Evolutionary conservation across 495 filamentous ascomycete genomes (phyloP).

Genomic region (Hypoxylon lenormandii): DNA sequence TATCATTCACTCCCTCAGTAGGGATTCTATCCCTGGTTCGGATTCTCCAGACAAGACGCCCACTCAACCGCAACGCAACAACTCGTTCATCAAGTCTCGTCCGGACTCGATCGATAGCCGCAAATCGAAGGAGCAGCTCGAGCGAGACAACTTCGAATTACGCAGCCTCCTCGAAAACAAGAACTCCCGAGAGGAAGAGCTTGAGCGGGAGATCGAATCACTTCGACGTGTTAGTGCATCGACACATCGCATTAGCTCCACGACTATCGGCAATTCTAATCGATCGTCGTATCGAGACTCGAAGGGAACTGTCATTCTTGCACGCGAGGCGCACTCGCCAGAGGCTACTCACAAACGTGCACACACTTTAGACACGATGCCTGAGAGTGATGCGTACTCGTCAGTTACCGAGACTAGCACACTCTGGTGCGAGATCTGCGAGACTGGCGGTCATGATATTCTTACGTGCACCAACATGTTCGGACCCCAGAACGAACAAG

Average conservation of each 20-base stretch:
- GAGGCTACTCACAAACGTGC: constrained; percentile 59
- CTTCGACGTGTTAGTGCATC: constrained; percentile 62
- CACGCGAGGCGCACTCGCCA: constrained; percentile 56
- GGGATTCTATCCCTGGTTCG: constrained; percentile 70
- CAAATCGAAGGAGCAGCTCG: constrained; percentile 70
- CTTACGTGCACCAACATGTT: constrained; percentile 92
- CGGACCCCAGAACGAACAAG: constrained; percentile 60
- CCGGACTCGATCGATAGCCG: constrained; percentile 70
- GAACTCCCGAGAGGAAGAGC: constrained; percentile 81
- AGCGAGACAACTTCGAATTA: constrained; percentile 81
- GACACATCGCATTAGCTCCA: constrained; percentile 61
- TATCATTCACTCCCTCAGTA: constrained; percentile 93
- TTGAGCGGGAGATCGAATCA: constrained; percentile 85
- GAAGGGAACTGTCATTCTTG: constrained; percentile 67
- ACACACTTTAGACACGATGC: constrained; percentile 68
- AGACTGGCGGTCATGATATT: constrained; percentile 92
- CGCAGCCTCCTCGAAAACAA: constrained; percentile 77
- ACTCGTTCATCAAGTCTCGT: constrained; percentile 49
- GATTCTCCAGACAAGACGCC: constrained; percentile 59
- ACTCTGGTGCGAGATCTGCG: constrained; percentile 96
- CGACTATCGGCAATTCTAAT: constrained; percentile 65
- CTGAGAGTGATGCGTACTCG: constrained; percentile 77
- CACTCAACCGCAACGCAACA: constrained; percentile 55
- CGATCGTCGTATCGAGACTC: constrained; percentile 69
- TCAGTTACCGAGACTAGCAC: constrained; percentile 77